Base-by-base conservation (phyloP, 108 stramenopile species). In the Discostella stelligeroides region DNA sequence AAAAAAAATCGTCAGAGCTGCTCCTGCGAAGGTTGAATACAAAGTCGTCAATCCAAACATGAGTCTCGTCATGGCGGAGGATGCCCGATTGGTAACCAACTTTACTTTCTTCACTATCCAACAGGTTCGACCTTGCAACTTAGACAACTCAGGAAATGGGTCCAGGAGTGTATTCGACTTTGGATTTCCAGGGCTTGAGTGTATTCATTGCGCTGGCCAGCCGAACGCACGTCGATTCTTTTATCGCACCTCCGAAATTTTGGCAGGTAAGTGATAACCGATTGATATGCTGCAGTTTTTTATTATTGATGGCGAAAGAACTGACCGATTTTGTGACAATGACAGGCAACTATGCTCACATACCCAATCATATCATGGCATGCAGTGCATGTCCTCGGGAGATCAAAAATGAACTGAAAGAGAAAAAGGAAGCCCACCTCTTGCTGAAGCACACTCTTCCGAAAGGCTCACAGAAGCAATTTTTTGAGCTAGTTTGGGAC, bases 401-500 rank as follows among this genome's bases (percentile, higher is more conserved):
- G 15, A 43, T 82, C 15, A 79, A 82, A 18, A 86, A 78, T 24
- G 65, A 81, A 6, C 61, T 76, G 25, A 75, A 85, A 12, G 81
- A 88, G 67, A 81, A 84, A 76, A 89, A 89, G 59, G 64, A 76
- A 50, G 14, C 18, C 7, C 80, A 81, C 38, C 42, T 66, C 1
- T 24, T 17, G 43, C 70, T 66, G 21, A 81, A 81, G 39, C 41
- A 50, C 27, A 58, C 21, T 1, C 70, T 81, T 7, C 55, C 60
- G 7, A 41, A 60, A 41, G 75, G 75, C 13, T 59, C 70, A 18
- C 80, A 81, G 37, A 59, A 57, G 11, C 34, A 37, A 21, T 81
- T 81, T 41, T 81, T 81, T 43, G 14, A 71, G 25, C 38, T 47
- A 4, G 40, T 81, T 8, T 81, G 80, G 80, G 48, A 76, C 1